These are phyloP conservation scores for Trypanosoma melophagium DNA, from an alignment of 208 protist species.

Conservation along the genomic window DNA sequence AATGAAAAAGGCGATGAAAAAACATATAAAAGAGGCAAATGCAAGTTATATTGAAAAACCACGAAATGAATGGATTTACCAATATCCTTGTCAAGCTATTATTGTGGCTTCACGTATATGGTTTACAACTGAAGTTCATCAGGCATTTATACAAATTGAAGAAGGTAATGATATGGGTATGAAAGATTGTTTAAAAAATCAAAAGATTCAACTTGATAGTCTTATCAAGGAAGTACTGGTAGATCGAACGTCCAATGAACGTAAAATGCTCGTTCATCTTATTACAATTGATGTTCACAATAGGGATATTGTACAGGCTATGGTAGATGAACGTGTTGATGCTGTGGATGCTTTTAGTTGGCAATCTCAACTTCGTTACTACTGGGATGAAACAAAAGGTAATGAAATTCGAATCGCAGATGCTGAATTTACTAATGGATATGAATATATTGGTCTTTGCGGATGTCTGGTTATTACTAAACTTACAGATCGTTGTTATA, in stretches of 20 bases:
- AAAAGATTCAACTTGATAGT: constrained; percentile 92
- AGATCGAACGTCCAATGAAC: constrained; percentile 90
- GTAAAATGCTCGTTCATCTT: constrained; percentile 97
- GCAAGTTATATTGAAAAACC: constrained; percentile 95
- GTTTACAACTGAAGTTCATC: constrained; percentile 97
- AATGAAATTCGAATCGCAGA: constrained; percentile 96
- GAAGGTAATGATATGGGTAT: constrained; percentile 98
- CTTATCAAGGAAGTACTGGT: constrained; percentile 95
- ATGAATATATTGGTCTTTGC: constrained; percentile 98
- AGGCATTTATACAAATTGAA: constrained; percentile 97
- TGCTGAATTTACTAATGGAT: constrained; percentile 96
- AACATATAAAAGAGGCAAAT: constrained; percentile 90
- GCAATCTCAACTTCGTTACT: constrained; percentile 97
- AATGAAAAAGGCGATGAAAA: constrained; percentile 82
- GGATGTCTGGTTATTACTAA: constrained; percentile 98
- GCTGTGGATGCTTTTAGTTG: constrained; percentile 94
- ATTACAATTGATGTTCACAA: constrained; percentile 98
- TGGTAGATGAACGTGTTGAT: constrained; percentile 95
- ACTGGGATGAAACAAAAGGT: constrained; percentile 93
- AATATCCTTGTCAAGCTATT: constrained; percentile 96
- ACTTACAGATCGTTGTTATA: constrained; percentile 98
- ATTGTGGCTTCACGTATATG: constrained; percentile 96
- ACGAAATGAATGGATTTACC: constrained; percentile 96
- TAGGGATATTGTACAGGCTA: constrained; percentile 92
- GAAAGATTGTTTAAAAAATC: constrained; percentile 97